Conservation (phyloP, 208 protist species). For the Entamoeba moshkovskii region DNA sequence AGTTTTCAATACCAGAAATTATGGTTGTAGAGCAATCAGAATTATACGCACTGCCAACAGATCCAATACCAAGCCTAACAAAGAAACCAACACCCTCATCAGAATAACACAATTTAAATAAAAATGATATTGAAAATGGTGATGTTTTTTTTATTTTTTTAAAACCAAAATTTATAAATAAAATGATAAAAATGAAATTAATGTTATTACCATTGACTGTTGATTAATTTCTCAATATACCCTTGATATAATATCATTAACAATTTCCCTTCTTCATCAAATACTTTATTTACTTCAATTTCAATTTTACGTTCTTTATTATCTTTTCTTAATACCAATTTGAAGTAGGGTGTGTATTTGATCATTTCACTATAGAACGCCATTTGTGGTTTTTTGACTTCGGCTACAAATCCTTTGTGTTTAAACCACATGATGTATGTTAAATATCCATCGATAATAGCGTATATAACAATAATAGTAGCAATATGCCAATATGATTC, state of each 20-base stretch:
- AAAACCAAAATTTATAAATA: too few relatives aligned
- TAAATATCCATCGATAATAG: not conserved
- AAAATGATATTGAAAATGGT: too few relatives aligned
- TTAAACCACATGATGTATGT: not conserved
- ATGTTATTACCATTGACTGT: too few relatives aligned
- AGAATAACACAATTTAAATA: too few relatives aligned
- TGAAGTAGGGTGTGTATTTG: not conserved
- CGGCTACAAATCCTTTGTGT: not conserved
- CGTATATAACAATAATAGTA: not conserved
- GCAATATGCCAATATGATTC: not conserved
- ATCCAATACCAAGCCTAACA: too few relatives aligned
- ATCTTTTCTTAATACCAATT: not conserved
- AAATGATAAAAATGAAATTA: too few relatives aligned
- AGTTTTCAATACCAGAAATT: too few relatives aligned
- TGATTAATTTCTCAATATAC: not conserved
- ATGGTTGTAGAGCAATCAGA: too few relatives aligned
- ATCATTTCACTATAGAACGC: not conserved
- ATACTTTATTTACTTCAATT: not conserved
- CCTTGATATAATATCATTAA: not conserved
- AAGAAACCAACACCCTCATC: too few relatives aligned
- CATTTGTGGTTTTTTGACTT: not conserved
- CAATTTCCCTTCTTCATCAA: not conserved
- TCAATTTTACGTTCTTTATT: not conserved
- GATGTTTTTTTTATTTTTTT: too few relatives aligned
- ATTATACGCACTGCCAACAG: too few relatives aligned